Evolutionary conservation across 2,329 filamentous ascomycete species (phyloP), one percentile per base, ranked within the genome.

Genomic region (Trichoderma sp.): DNA sequence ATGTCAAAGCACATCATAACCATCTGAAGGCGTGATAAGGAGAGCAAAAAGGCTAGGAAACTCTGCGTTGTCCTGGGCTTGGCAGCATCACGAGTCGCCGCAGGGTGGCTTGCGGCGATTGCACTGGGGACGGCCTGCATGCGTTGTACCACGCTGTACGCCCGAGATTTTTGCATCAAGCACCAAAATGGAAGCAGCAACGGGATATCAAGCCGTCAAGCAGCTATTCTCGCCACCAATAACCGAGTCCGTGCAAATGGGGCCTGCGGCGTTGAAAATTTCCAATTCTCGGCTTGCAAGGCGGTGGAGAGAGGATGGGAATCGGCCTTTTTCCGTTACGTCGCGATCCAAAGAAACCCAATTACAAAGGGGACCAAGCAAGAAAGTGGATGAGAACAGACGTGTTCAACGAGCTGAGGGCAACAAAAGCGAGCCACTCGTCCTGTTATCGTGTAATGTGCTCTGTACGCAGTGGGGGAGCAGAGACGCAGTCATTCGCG

Each of bases 401-500:
- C 51, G 61, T 56, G 61, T 58, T 51, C 54, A 55, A 49, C 49
- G 26, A n/a, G 28, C 16, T 34, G 54, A 66, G 63, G 54, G 39
- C 52, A 26, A 56, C n/a, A 21, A 34, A 34, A 21, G 46, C 21
- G 46, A 49, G 46, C 46, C 46, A 49, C 46, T 49, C 46, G 46
- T 49, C 3, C 11, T 49, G 46, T 49, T 21, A 49, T 49, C 46
- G 6, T 24, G 46, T 24, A 43, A 43, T 39, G 18, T 39, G 18
- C 43, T 43, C 39, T 18, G 39, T 21, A 46, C n/a, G 43, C 43
- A 10, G 43, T 46, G 43, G 43, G n/a, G 43, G 30, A 8, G 30
- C 1, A 46, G 43, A 46, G 43, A 49, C 46, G 46, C 39, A 43
- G 39, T n/a, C 39, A 43, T 43, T 43, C 39, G 39, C 39, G 39